Evolutionary conservation across 1,139 yeast genomes (phyloP), one percentile per base, ranked within the genome.

Genomic region (Candida pseudocylindracea): DNA sequence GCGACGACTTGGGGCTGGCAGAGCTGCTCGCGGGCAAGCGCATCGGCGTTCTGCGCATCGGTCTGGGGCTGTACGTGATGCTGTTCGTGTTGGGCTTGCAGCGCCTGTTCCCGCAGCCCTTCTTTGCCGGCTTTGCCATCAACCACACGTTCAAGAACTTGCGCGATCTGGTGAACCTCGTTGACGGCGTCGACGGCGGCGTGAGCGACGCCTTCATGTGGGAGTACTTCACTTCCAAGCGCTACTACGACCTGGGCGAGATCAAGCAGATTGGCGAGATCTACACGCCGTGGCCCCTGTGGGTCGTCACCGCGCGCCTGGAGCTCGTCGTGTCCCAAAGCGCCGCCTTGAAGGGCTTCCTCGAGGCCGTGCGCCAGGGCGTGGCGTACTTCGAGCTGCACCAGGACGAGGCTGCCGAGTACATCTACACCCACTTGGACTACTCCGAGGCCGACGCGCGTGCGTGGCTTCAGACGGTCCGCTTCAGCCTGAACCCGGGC

Each of bases 201-300:
- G 41, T 35, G 28, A 61, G 76, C 32, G 95, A 83, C 48, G 92
- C 91, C 1, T 83, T 83, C 51, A 78, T 83, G 93, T 83, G 95
- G 95, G 95, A 83, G 45, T 67, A 78, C 49, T 83, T 81, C 55
- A 83, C 95, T 6, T 69, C 85, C 31, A 83, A 81, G 46, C 72
- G 67, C 49, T 83, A 79, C 54, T 80, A 78, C 48, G 93, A 80
- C 45, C 63, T 55, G 36, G 63, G 68, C 11, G 94, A 81, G 44
- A 72, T 83, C 53, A 79, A 76, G 50, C 60, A 67, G 42, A 71
- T 83, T 39, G 95, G 94, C 9, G 80, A 76, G 42, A 80, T 83
- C 35, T 78, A 76, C 51, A 83, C 95, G 1, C 95, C 95, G 8
- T 83, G 95, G 95, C 88, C 95, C 8, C 78, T 93, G 2, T 83